A percentile compares a stretch with the other conserved stretches of the same genome.
These are phyloP conservation scores for Chrysanthemum seticuspe DNA, from an alignment of 129 eudicot species.

Conservation along the genomic window DNA sequence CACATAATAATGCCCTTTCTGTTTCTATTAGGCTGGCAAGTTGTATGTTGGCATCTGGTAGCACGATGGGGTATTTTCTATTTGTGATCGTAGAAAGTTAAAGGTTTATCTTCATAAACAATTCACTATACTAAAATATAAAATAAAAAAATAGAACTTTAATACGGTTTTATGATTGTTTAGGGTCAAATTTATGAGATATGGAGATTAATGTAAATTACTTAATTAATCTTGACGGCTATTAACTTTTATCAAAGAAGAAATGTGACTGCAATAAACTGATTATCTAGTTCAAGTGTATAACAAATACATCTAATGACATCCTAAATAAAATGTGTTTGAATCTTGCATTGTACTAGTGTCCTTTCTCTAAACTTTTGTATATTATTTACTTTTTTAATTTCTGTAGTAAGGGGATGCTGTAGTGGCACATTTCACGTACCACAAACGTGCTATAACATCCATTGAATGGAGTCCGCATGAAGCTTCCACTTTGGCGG, in stretches of 20 bases:
- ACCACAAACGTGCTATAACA: slow-evolving; percentile 95
- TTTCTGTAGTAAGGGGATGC: slow-evolving; percentile 69
- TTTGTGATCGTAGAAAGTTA: slow-evolving; percentile 84
- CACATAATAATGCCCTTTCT: background rate
- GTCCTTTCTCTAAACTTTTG: background rate
- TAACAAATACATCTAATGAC: background rate
- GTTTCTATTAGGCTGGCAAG: slow-evolving; percentile 63
- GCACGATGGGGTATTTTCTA: slow-evolving; percentile 89
- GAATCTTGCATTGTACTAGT: background rate
- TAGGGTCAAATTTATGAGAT: slow-evolving; percentile 6
- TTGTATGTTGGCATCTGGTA: slow-evolving; percentile 90
- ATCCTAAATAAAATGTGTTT: background rate
- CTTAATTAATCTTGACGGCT: no score
- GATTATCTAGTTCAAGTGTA: background rate
- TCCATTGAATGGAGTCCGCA: slow-evolving; percentile 99
- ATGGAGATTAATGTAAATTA: background rate
- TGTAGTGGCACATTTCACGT: slow-evolving; percentile 79
- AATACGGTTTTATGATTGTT: background rate
- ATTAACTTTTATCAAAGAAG: no score
- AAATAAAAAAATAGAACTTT: background rate
- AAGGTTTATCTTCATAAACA: slow-evolving; percentile 48
- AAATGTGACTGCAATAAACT: background rate
- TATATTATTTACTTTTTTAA: background rate
- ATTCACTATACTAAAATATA: background rate
- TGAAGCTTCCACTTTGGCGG: slow-evolving; percentile 88